Evolutionary conservation across 345 rosid genomes (phyloP).

Genomic region (Murraya paniculata): DNA sequence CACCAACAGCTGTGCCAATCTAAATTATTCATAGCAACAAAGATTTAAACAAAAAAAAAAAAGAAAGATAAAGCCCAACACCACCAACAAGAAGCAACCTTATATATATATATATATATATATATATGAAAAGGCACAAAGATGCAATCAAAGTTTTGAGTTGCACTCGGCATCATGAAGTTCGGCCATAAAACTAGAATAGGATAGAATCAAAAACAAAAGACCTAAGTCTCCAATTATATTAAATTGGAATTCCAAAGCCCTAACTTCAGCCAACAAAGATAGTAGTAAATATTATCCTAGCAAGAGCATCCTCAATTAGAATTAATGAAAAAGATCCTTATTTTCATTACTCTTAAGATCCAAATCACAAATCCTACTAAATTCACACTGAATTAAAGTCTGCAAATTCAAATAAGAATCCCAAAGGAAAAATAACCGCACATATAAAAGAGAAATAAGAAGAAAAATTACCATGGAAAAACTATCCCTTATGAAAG

Average conservation of each 20-base stretch:
- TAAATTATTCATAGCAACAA: no score
- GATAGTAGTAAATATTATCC: not conserved
- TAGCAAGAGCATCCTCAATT: not conserved
- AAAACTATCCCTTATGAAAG: slow-evolving; percentile 85
- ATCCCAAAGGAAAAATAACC: not conserved
- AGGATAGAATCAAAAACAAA: not conserved
- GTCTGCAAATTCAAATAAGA: not conserved
- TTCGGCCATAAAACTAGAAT: not conserved
- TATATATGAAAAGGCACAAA: not conserved
- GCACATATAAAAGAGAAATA: not conserved
- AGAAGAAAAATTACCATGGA: slow-evolving; percentile 58
- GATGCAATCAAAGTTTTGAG: not conserved
- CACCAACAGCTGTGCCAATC: no score
- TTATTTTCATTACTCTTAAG: no score
- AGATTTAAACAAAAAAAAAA: slow-evolving; percentile 5
- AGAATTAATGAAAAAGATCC: not conserved
- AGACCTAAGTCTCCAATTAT: not conserved
- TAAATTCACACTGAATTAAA: not conserved
- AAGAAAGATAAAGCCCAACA: no score
- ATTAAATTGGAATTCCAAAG: not conserved
- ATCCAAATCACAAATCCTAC: no score
- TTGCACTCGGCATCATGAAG: not conserved
- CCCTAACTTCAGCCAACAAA: not conserved
- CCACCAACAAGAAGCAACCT: no score
- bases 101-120: no score